phyloP scores from a whole-genome alignment of 768 basidiomycete genomes.

The Kwoniella europaea region DNA sequence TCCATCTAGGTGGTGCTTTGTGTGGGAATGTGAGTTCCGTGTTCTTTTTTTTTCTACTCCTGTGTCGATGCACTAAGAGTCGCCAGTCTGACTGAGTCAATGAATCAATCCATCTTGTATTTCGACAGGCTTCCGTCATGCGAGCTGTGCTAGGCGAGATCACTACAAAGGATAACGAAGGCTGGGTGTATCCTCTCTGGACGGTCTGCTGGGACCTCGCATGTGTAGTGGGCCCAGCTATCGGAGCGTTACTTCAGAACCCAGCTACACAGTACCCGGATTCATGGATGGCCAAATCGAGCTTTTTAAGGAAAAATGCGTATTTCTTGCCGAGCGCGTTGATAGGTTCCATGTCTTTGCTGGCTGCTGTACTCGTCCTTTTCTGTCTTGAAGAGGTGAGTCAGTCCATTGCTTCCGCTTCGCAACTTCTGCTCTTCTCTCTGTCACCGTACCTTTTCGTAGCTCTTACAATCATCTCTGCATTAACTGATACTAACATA shows the following conservation, averaged over 20 bases:
- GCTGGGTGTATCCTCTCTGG: slow-evolving; percentile 39
- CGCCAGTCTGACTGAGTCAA: neutral
- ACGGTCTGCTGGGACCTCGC: slow-evolving; percentile 35
- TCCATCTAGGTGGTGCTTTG: no score
- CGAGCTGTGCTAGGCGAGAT: slow-evolving; percentile 38
- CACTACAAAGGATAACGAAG: slow-evolving; percentile 29
- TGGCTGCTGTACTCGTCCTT: slow-evolving; percentile 16
- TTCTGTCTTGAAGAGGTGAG: slow-evolving; percentile 38
- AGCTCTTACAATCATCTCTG: no score
- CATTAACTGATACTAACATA: no score
- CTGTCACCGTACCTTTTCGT: neutral
- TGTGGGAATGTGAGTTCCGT: no score
- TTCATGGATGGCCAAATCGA: slow-evolving; percentile 7
- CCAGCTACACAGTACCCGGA: slow-evolving; percentile 18
- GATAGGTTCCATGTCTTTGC: neutral
- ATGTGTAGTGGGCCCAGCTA: slow-evolving; percentile 28
- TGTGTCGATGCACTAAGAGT: no score
- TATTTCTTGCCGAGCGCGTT: slow-evolving; percentile 13
- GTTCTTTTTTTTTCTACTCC: no score
- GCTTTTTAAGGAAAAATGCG: slow-evolving; percentile 1
- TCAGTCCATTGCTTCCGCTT: neutral
- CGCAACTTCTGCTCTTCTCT: neutral
- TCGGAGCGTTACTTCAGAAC: slow-evolving; percentile 27
- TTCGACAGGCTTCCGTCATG: slow-evolving; percentile 31
- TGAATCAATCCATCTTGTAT: neutral